Percentiles rank a stretch among this genome's conserved stretches.
phyloP scores from a whole-genome alignment of 202 grass and related monocot species.

The Schoenoplectus tabernaemontani region DNA sequence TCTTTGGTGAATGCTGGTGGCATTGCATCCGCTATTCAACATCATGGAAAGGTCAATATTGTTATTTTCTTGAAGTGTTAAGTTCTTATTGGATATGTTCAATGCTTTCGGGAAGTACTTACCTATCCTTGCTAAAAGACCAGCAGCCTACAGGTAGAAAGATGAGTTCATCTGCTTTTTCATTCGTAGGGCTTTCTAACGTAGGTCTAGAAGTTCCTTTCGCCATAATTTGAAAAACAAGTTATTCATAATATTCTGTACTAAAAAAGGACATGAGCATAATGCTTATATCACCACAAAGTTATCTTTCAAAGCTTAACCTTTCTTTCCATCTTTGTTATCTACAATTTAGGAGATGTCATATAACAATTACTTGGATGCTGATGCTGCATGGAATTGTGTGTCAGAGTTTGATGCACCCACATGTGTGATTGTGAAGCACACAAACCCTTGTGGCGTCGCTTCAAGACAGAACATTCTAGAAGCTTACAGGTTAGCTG shows the following conservation, averaged over 20 bases:
- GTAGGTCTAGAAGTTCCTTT: background rate
- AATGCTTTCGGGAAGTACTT: no score
- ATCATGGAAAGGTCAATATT: slow-evolving; percentile 83
- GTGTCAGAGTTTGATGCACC: slow-evolving; percentile 77
- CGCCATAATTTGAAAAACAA: background rate
- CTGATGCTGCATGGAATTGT: slow-evolving; percentile 95
- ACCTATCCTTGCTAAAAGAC: no score
- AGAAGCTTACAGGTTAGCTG: slow-evolving; percentile 84
- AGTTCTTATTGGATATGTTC: no score
- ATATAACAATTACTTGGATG: slow-evolving; percentile 96
- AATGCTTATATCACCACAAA: background rate
- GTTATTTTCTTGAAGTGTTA: no score
- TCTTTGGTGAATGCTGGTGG: slow-evolving; percentile 68
- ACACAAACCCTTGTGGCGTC: slow-evolving; percentile 91
- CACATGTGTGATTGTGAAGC: slow-evolving; percentile 92
- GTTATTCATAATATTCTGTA: background rate
- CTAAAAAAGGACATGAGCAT: no score
- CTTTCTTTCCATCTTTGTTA: background rate
- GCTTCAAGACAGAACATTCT: slow-evolving; percentile 59
- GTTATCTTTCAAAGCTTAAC: background rate
- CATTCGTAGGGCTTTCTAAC: no score
- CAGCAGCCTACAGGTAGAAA: no score
- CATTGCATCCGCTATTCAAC: slow-evolving; percentile 71
- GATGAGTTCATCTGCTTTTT: no score
- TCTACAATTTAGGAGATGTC: slow-evolving; percentile 75